Percentiles rank a stretch among this genome's conserved stretches.
These are phyloP conservation scores for Scalesia atractyloides DNA, from an alignment of 129 eudicot genomes.

Conservation along the genomic window DNA sequence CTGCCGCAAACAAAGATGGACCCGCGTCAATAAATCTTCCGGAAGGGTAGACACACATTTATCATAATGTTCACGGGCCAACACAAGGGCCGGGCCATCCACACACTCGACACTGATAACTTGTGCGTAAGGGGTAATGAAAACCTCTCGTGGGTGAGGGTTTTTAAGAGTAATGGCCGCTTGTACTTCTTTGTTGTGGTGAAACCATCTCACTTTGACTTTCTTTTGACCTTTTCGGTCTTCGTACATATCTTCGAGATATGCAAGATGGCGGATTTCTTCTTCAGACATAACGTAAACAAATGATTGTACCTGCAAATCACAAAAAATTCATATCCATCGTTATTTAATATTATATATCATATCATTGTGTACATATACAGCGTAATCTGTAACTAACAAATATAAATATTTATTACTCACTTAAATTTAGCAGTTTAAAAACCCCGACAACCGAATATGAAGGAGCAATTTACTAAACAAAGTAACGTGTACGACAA, in stretches of 20 bases:
- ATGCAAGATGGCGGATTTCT: slow-evolving; percentile 79
- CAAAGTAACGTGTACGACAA: background rate
- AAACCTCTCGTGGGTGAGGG: slow-evolving; percentile 88
- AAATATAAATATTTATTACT: background rate
- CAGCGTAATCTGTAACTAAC: background rate
- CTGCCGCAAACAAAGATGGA: slow-evolving; percentile 77
- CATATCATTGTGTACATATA: background rate
- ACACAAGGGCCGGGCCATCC: slow-evolving; percentile 91
- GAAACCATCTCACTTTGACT: slow-evolving; percentile 99
- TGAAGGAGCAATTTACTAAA: background rate
- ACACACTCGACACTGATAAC: slow-evolving; percentile 97
- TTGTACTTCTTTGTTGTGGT: slow-evolving; percentile 77
- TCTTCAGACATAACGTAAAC: slow-evolving; percentile 97
- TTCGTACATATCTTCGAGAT: slow-evolving; percentile 96
- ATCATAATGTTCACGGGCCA: slow-evolving; percentile 88
- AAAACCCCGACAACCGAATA: background rate
- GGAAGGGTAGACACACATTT: slow-evolving; percentile 64
- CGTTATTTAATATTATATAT: background rate
- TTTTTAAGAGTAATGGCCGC: slow-evolving; percentile 66
- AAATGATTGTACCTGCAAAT: slow-evolving; percentile 77
- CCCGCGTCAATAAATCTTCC: slow-evolving; percentile 54
- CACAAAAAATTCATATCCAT: background rate
- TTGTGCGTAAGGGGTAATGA: slow-evolving; percentile 90
- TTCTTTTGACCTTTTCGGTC: slow-evolving; percentile 87
- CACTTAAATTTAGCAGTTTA: background rate